Evolutionary conservation across 1,284 basidiomycete genomes (phyloP).

Genomic region (Ceratobasidium sp.): DNA sequence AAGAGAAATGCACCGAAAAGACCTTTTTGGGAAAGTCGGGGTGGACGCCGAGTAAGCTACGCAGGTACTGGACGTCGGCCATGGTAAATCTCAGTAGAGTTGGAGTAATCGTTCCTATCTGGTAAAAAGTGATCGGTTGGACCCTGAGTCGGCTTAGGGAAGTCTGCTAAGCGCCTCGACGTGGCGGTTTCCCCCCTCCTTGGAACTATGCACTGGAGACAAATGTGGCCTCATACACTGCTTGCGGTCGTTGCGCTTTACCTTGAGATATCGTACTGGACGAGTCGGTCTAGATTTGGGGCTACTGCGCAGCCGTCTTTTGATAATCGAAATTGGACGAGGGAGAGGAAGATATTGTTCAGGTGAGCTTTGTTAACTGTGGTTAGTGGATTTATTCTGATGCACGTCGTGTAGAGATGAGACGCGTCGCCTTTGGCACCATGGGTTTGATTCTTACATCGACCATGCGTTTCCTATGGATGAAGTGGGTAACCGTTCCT

Average conservation of each 20-base stretch:
- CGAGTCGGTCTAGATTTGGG: slow-evolving; percentile 12
- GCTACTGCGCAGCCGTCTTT: slow-evolving; percentile 39
- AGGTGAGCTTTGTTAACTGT: slow-evolving; percentile 42
- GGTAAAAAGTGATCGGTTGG: background rate
- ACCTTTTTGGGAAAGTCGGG: slow-evolving; percentile 92
- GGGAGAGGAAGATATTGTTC: slow-evolving; percentile 45
- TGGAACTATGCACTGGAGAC: slow-evolving; percentile 71
- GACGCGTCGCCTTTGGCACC: slow-evolving; percentile 82
- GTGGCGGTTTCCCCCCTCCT: slow-evolving; percentile 31
- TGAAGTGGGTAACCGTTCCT: slow-evolving; percentile 65
- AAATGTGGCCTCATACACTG: slow-evolving; percentile 69
- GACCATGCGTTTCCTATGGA: slow-evolving; percentile 82
- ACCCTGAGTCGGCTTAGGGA: slow-evolving; percentile 26
- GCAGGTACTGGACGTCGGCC: slow-evolving; percentile 83
- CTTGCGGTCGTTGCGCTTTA: slow-evolving; percentile 63
- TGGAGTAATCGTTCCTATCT: background rate
- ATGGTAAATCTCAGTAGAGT: slow-evolving; percentile 58
- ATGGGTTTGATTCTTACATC: slow-evolving; percentile 87
- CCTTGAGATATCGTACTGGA: slow-evolving; percentile 61
- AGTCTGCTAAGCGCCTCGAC: slow-evolving; percentile 30
- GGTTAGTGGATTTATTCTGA: background rate
- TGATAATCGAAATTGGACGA: slow-evolving; percentile 46
- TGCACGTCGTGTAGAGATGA: slow-evolving; percentile 64
- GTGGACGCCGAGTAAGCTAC: slow-evolving; percentile 74
- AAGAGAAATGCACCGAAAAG: slow-evolving; percentile 21